Evolutionary conservation across 2,329 filamentous ascomycete genomes (phyloP).

Genomic region (Aspergillus japonicus): DNA sequence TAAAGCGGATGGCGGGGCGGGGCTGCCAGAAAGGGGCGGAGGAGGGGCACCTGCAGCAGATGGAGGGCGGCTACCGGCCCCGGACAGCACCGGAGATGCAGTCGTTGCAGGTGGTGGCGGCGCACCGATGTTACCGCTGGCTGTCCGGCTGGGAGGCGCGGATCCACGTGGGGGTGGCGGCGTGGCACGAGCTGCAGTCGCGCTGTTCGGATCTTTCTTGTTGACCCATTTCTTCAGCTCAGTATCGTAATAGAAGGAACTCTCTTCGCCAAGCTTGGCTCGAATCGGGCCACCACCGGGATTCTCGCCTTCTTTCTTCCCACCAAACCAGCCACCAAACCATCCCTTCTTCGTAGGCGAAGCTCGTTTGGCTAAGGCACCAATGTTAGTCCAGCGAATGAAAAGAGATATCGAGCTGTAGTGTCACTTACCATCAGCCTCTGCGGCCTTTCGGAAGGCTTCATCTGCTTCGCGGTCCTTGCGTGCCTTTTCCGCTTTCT

Average conservation of each 20-base stretch:
- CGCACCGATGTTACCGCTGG: slow-evolving; percentile 55
- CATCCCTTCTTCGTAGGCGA: slow-evolving; percentile 49
- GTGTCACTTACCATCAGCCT: slow-evolving; percentile 56
- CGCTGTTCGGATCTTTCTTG: slow-evolving; percentile 74
- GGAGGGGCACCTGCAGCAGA: slow-evolving; percentile 31
- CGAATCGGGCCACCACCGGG: slow-evolving; percentile 63
- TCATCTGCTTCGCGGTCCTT: slow-evolving; percentile 80
- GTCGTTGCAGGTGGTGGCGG: slow-evolving; percentile 42
- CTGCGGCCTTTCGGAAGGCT: slow-evolving; percentile 79
- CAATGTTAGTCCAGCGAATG: slow-evolving; percentile 48
- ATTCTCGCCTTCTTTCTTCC: slow-evolving; percentile 51
- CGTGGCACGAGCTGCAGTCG: slow-evolving; percentile 60
- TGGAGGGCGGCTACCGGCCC: slow-evolving; percentile 30
- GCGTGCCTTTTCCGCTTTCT: slow-evolving; percentile 62
- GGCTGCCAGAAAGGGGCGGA: slow-evolving; percentile 30
- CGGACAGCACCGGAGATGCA: slow-evolving; percentile 23
- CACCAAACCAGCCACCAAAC: slow-evolving; percentile 83
- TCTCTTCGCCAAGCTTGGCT: slow-evolving; percentile 92
- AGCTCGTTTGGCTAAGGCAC: slow-evolving; percentile 37
- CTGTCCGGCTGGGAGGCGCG: slow-evolving; percentile 50
- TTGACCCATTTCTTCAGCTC: slow-evolving; percentile 99
- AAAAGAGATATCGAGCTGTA: not conserved
- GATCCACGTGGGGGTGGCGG: slow-evolving; percentile 74
- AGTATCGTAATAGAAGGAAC: slow-evolving; percentile 88
- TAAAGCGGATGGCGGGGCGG: slow-evolving; percentile 27